Evolutionary conservation across 179 eudicot species (phyloP).

Genomic region (Dionaea muscipula): DNA sequence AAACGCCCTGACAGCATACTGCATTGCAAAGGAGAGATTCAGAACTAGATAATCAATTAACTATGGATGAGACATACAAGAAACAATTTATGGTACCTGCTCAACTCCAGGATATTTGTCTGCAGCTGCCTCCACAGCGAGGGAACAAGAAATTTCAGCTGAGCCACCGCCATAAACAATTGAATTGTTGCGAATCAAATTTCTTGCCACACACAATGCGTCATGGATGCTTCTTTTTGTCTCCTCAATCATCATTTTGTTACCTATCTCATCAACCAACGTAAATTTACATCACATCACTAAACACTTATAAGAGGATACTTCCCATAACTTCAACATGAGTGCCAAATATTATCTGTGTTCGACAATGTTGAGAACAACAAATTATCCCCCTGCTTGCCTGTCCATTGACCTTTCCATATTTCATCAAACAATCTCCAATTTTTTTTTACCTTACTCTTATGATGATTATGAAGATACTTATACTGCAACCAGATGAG

Average conservation of each 20-base stretch:
- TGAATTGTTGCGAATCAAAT: slow-evolving; percentile 85
- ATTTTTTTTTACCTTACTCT: too few species aligned
- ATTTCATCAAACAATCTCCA: too few species aligned
- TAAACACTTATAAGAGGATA: too few species aligned
- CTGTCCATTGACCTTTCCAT: too few species aligned
- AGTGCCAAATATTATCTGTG: too few species aligned
- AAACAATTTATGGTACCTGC: slow-evolving; percentile 39
- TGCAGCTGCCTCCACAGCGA: slow-evolving; percentile 96
- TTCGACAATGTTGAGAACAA: too few species aligned
- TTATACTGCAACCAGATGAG: too few species aligned
- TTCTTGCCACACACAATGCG: slow-evolving; percentile 90
- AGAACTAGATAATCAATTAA: neutral
- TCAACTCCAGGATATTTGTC: slow-evolving; percentile 91
- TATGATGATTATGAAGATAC: too few species aligned
- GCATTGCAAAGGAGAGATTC: slow-evolving; percentile 11
- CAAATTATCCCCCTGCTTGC: too few species aligned
- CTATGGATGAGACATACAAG: neutral
- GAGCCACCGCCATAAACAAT: slow-evolving; percentile 98
- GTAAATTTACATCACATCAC: neutral
- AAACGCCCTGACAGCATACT: slow-evolving; percentile 95
- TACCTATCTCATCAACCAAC: slow-evolving; percentile 29
- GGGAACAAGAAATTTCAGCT: slow-evolving; percentile 85
- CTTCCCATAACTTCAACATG: too few species aligned
- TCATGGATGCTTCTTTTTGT: slow-evolving; percentile 92
- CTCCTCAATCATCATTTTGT: slow-evolving; percentile 97